Base-by-base conservation (phyloP, 306 rosid species). In the Fragaria nilgerrensis region DNA sequence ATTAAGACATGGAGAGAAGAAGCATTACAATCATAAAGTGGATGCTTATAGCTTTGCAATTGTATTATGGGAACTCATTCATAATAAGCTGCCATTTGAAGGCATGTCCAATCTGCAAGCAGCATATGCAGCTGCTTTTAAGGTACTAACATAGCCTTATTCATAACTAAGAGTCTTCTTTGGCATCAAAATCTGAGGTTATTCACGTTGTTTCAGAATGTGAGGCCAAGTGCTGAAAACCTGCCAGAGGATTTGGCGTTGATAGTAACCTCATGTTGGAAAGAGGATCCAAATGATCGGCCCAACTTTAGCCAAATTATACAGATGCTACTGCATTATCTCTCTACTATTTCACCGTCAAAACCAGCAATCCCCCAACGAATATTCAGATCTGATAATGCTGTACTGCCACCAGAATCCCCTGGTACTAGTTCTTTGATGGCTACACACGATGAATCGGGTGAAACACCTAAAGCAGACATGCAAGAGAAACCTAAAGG, bases 101-200 rank as follows among this genome's bases (percentile, higher is more conserved):
- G 98, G 98, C 89, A 94, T 94, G 98, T 92, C 98, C n/a, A 92
- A 94, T 85, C 81, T 94, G 68, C 98, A 94, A 75, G 98, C 97
- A 8, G 98, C 97, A n/a, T 94, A 94, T 62, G 98, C 97, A 45
- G 98, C 97, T 56, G 98, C 97, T 58, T 94, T 94, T 74, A 94
- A 94, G 98, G 98, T 91, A 87, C 45, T 12, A 61, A 29, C 15
- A 27, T 29, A 1, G 6, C 4, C 32, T 45, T 45, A 45, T 67
- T 43, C 37, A 23, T 37, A 66, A 4, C 45, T 20, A 1, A 20
- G 59, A 44, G 7, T 41, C 59, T 10, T 61, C 13, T 25, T 29
- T 32, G 1, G 9, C 59, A 19, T 75, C 36, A 32, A 13, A 75
- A 45, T 32, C 45, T 50, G 34, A 70, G 34, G 62, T 64, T 70